phyloP scores from a whole-genome alignment of 2,329 filamentous ascomycete species.

The Fusarium dimerum region DNA sequence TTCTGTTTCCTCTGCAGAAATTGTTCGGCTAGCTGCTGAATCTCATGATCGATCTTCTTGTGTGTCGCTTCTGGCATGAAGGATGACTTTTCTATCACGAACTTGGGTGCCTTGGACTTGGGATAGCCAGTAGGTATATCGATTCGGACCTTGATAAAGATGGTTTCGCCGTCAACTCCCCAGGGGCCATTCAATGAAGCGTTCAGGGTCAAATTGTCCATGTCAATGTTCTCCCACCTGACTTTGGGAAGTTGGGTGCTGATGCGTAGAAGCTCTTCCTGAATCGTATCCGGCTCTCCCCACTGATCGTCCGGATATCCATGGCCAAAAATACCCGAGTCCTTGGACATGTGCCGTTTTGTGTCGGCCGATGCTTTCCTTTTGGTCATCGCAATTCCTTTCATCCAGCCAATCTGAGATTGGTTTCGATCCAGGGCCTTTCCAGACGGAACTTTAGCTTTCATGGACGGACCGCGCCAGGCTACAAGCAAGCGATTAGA shows the following conservation, averaged over 20 bases:
- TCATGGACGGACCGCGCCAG: constrained; percentile 62
- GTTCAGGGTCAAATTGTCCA: constrained; percentile 59
- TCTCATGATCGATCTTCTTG: constrained; percentile 51
- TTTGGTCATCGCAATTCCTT: constrained; percentile 65
- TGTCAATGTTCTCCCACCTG: constrained; percentile 64
- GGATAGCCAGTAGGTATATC: constrained; percentile 62
- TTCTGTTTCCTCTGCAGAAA: constrained; percentile 61
- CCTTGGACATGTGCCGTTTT: constrained; percentile 52
- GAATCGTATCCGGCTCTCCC: constrained; percentile 62
- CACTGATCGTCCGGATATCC: constrained; percentile 57
- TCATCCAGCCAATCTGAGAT: constrained; percentile 69
- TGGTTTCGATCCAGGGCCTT: constrained; percentile 49
- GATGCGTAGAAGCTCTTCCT: constrained; percentile 65
- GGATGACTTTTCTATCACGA: constrained; percentile 61
- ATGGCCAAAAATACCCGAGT: constrained; percentile 53
- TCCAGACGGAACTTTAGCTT: constrained; percentile 47
- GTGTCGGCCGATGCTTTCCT: constrained; percentile 46
- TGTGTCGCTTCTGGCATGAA: constrained; percentile 61
- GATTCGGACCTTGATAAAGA: constrained; percentile 64
- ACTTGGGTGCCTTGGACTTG: constrained; percentile 57
- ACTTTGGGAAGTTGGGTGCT: constrained; percentile 64
- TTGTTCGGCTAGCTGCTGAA: constrained; percentile 56
- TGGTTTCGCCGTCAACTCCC: constrained; percentile 56
- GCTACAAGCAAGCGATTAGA: constrained; percentile 36
- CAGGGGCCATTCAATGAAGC: constrained; percentile 67